Evolutionary conservation across 129 eudicot genomes (phyloP), one percentile per base, ranked within the genome.

Genomic region (Logfia minima): DNA sequence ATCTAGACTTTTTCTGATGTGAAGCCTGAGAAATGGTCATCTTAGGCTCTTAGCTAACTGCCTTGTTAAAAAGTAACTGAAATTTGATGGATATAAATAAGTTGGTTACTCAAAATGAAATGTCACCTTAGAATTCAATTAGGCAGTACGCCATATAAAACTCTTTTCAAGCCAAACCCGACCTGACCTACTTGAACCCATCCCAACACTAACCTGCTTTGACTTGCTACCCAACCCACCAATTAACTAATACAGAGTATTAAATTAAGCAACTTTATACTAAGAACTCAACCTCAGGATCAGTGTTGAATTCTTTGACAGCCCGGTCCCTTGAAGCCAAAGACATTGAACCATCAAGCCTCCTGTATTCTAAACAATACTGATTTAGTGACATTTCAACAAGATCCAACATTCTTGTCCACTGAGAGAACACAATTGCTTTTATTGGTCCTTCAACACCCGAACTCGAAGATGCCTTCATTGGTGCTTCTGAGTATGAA

Each of bases 321-420:
- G 92, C 95, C 71, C 82, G 83, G 83, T 90, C 98, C 79, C 98
- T 85, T 48, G 96, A 86, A 34, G 80, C 76, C 68, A 92, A 80
- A 78, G 92, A 65, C 98, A 92, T 90, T 11, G 94, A 88, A 21
- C 98, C 98, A 79, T 92, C 98, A 84, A 92, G 98, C 77, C 98
- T 88, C 82, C 97, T 80, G 77, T 88, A 89, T 70, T 53, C 75
- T 28, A 93, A 67, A 60, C 68, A 39, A 67, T 81, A 56, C 63
- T 87, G 80, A 31, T 81, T 78, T 62, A 93, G 80, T 22, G 98
- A 79, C 79, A 77, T 77, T 80, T 93, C 91, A 62, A 93, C 76
- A 77, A 93, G 87, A 77, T 93, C 91, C 85, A 93, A 72, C 97
- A 93, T 91, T 78, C 96, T 60, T 55, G 97, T 91, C 98, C 98